phyloP scores from a whole-genome alignment of 2,329 filamentous ascomycete species.

The Gyromitra esculenta region DNA sequence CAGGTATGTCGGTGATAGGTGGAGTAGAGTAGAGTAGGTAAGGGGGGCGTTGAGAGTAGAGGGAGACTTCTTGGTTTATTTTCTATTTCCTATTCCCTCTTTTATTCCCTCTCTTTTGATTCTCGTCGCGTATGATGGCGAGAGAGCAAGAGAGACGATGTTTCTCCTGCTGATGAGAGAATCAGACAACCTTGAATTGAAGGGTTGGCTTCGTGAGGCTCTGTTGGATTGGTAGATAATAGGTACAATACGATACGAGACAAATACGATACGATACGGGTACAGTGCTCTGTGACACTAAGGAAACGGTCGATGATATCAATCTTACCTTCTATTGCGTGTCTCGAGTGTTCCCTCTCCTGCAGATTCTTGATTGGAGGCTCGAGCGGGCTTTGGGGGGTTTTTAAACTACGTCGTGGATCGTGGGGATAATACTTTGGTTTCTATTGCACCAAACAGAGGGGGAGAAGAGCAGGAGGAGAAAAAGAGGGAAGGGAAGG shows the following conservation, averaged over 20 bases:
- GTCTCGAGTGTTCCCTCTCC: too few relatives aligned
- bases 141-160: neutral
- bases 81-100: neutral
- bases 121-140: neutral
- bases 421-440: too few relatives aligned
- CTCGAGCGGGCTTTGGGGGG: too few relatives aligned
- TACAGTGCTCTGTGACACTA: too few relatives aligned
- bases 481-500: too few relatives aligned
- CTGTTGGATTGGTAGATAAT: neutral
- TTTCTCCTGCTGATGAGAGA: neutral
- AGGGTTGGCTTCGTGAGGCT: conserved; percentile 25
- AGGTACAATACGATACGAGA: neutral
- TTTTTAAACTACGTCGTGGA: too few relatives aligned
- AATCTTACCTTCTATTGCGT: neutral
- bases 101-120: neutral
- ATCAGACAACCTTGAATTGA: conserved; percentile 18
- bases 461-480: too few relatives aligned
- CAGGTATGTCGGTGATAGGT: neutral
- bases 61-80: neutral
- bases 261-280: neutral
- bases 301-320: neutral
- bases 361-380: too few relatives aligned
- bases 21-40: neutral
- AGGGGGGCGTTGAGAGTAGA: neutral
- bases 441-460: too few relatives aligned